Percentiles rank a stretch among this genome's conserved stretches.
These are phyloP conservation scores for Pythium aquatile DNA, from an alignment of 352 stramenopile genomes.

Conservation along the genomic window DNA sequence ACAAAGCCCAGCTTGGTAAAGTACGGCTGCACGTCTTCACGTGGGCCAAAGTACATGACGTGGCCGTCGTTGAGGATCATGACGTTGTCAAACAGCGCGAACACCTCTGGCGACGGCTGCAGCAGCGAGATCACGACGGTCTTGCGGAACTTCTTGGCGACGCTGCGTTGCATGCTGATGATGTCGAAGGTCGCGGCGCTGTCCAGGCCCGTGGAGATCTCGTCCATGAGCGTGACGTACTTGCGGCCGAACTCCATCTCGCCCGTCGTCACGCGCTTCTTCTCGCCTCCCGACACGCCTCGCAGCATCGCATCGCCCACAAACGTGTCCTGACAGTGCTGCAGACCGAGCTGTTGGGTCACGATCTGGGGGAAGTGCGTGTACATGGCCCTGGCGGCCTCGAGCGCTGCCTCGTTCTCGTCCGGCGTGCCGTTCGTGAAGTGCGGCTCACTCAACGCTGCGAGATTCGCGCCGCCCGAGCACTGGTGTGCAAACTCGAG, in stretches of 20 bases:
- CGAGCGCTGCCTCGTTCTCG: conserved; percentile 23
- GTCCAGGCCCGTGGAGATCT: conserved; percentile 93
- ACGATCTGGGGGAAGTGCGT: conserved; percentile 39
- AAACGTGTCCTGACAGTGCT: conserved; percentile 42
- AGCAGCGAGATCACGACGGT: conserved; percentile 33
- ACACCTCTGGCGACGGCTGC: conserved; percentile 31
- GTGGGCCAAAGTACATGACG: conserved; percentile 31
- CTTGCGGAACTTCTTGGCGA: conserved; percentile 29
- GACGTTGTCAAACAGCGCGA: conserved; percentile 31
- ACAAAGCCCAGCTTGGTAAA: conserved; percentile 28
- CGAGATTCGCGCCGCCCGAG: conserved; percentile 24
- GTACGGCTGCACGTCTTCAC: conserved; percentile 23
- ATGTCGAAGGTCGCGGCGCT: conserved; percentile 90
- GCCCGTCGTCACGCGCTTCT: conserved; percentile 41
- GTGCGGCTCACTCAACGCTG: conserved; percentile 27
- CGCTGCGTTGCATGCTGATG: conserved; percentile 46
- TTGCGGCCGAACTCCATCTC: conserved; percentile 75
- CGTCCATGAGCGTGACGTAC: conserved; percentile 80
- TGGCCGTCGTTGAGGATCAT: conserved; percentile 25
- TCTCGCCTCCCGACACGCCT: conserved; percentile 45
- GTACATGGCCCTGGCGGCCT: conserved; percentile 21
- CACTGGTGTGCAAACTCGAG: conserved; percentile 31
- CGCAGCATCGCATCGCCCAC: conserved; percentile 43
- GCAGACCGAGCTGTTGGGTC: conserved; percentile 34
- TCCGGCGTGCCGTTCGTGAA: conserved; percentile 31